Conservation (phyloP, 2,329 filamentous ascomycete species). For the Dactylellina leptospora region DNA sequence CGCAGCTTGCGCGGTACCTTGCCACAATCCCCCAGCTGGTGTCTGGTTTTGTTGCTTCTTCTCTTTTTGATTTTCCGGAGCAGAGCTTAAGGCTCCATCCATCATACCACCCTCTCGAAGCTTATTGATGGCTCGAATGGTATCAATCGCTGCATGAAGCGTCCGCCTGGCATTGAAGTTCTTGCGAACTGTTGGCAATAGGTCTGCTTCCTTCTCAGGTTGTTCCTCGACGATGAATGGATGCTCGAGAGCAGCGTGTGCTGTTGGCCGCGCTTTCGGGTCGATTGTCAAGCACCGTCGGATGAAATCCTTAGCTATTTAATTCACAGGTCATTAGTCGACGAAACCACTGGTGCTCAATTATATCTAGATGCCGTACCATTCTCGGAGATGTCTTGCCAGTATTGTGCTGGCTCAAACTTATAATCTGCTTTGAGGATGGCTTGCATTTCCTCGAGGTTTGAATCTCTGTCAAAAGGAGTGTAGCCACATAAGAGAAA, state of each 20-base stretch:
- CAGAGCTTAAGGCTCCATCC: conserved; percentile 66
- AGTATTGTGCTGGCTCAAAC: conserved; percentile 94
- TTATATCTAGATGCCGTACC: conserved; percentile 57
- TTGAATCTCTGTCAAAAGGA: conserved; percentile 94
- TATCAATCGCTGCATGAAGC: conserved; percentile 75
- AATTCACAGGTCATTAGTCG: background rate
- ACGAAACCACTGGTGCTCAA: background rate
- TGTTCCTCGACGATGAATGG: conserved; percentile 70
- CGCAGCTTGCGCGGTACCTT: conserved; percentile 23
- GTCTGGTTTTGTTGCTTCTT: conserved; percentile 69
- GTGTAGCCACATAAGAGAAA: conserved; percentile 98
- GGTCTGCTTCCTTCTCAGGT: conserved; percentile 64
- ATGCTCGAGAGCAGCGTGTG: conserved; percentile 76
- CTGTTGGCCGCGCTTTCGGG: conserved; percentile 84
- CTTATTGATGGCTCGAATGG: conserved; percentile 76
- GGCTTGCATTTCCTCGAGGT: conserved; percentile 99
- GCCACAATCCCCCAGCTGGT: conserved; percentile 23
- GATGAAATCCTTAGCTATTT: conserved; percentile 84
- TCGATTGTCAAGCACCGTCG: conserved; percentile 90
- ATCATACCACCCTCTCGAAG: conserved; percentile 72
- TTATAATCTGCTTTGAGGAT: conserved; percentile 96
- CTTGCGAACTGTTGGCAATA: conserved; percentile 75
- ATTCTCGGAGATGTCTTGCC: conserved; percentile 86
- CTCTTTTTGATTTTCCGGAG: conserved; percentile 67
- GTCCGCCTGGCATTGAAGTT: conserved; percentile 77